Conservation (phyloP, 306 rosid genomes). For the Cucumis sativus region DNA sequence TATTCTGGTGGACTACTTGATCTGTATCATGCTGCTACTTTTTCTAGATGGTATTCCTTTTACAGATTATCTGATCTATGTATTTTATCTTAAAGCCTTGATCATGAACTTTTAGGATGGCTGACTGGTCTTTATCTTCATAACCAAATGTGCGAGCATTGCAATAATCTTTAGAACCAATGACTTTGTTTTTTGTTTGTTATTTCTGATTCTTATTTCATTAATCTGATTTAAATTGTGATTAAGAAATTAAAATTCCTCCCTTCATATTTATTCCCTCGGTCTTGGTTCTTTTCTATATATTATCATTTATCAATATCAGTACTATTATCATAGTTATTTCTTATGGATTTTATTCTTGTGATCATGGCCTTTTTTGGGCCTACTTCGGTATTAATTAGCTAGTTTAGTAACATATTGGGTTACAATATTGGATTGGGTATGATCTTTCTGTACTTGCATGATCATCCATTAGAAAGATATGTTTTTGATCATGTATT, state of each 20-base stretch:
- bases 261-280: not conserved
- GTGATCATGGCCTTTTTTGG: not conserved
- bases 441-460: not conserved
- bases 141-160: not conserved
- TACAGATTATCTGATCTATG: not conserved
- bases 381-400: not conserved
- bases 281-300: not conserved
- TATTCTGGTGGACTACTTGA: not conserved
- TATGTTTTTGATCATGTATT: not conserved
- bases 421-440: not conserved
- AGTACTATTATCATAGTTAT: not conserved
- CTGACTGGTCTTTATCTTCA: not conserved
- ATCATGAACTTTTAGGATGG: not conserved
- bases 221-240: not conserved
- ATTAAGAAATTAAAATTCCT: not conserved
- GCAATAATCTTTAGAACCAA: not conserved
- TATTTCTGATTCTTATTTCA: not conserved
- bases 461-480: not conserved
- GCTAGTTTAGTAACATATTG: not conserved
- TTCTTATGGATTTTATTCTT: not conserved
- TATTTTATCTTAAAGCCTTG: not conserved
- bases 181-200: not conserved
- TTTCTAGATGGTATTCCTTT: not conserved
- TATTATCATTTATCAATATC: not conserved
- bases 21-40: not conserved